A percentile compares a stretch with the other conserved stretches of the same genome.
phyloP scores from a whole-genome alignment of 257 asterid species.

The Solanum chiquidenum region DNA sequence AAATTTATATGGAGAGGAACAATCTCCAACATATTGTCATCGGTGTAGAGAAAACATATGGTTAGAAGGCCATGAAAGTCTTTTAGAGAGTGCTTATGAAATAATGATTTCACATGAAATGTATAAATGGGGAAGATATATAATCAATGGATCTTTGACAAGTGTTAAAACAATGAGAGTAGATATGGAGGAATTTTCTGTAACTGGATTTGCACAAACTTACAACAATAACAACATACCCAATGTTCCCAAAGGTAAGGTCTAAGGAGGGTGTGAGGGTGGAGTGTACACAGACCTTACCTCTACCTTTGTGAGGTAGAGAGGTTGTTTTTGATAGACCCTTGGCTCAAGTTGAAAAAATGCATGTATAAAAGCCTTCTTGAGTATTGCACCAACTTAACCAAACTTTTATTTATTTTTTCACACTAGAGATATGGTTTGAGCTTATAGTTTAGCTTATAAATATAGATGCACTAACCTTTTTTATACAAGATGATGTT shows the following conservation, averaged over 20 bases:
- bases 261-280: not conserved
- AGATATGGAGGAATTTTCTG: not conserved
- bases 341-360: not conserved
- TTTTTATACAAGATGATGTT: not conserved
- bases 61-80: not conserved
- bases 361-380: not conserved
- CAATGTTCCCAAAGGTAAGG: not conserved
- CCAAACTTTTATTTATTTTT: not conserved
- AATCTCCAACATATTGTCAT: not conserved
- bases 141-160: not conserved
- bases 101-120: not conserved
- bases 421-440: not conserved
- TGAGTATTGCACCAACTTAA: not conserved
- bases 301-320: not conserved
- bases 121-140: not conserved
- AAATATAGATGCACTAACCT: not conserved
- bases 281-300: not conserved
- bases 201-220: not conserved
- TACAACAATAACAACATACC: not conserved
- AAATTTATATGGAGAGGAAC: not conserved
- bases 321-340: not conserved
- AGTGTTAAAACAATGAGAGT: not conserved
- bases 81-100: not conserved
- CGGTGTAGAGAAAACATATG: not conserved
- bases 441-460: not conserved